Evolutionary conservation across 2,329 filamentous ascomycete genomes (phyloP), one percentile per base, ranked within the genome.

Genomic region (Fusarium fujikuroi): DNA sequence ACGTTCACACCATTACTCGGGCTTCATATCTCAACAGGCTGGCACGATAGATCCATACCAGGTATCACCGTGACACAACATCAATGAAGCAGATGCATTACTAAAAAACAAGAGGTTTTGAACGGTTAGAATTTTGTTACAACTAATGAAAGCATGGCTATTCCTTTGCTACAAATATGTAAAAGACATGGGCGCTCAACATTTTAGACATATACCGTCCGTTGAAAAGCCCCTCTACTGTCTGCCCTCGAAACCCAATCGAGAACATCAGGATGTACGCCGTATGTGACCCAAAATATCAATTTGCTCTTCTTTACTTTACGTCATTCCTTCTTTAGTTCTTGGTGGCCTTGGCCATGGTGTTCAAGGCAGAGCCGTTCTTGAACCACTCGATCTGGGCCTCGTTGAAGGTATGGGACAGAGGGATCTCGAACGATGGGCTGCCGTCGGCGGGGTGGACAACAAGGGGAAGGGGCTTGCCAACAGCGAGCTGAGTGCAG

Each of bases 361-460:
- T 98, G 91, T 99, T 99, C 76, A 99, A 89, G 63, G 96, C 96
- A 81, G 92, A 95, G 77, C 96, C 96, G 84, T 98, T 97, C 90
- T 95, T 95, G 91, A 99, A 99, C 96, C 96, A 99, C 87, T 98
- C 93, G 73, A 99, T 92, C 88, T 99, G 96, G 78, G 93, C 91
- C 83, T 94, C 94, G 89, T 99, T 99, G 92, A 97, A 99, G 75
- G 96, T 99, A 88, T 99, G 96, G 77, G 89, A 89, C 78, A 99
- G 91, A 85, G 93, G 88, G 78, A 97, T 82, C 75, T 98, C 92
- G 85, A 94, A 98, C 32, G 91, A 64, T 84, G 91, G 84, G 80
- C 71, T 74, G 53, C 95, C 95, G 77, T 96, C 90, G 87, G 94
- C 94, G 81, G 95, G 95, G 89, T 98, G 95, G 66, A 99, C 95